phyloP scores from a whole-genome alignment of 441 rosid genomes.

The Geranium incanum region DNA sequence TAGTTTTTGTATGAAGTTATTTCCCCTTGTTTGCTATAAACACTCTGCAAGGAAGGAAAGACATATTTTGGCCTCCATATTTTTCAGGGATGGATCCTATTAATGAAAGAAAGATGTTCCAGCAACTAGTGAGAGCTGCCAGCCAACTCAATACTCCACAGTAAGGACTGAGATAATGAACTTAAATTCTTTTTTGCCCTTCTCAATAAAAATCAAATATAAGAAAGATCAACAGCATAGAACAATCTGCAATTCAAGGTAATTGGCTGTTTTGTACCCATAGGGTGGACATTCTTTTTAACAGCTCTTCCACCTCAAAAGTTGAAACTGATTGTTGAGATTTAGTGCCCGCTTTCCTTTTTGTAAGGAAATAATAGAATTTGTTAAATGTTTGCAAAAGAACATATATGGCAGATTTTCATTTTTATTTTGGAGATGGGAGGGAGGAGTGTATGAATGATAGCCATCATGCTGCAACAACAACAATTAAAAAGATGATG shows the following conservation, averaged over 20 bases:
- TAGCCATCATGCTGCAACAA: neutral
- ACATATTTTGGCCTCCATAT: conserved; percentile 1
- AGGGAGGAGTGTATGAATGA: too few relatives aligned
- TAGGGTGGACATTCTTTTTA: neutral
- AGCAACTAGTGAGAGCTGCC: conserved; percentile 91
- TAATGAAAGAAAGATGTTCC: conserved; percentile 98
- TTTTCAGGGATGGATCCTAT: conserved; percentile 89
- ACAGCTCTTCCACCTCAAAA: too few relatives aligned
- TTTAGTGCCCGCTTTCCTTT: too few relatives aligned
- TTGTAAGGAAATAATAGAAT: too few relatives aligned
- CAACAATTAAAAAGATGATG: neutral
- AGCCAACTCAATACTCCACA: conserved; percentile 93
- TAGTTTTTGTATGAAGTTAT: conserved; percentile 7
- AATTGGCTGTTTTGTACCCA: neutral
- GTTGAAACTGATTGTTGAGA: too few relatives aligned
- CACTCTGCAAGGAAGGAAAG: neutral
- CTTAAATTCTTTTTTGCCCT: neutral
- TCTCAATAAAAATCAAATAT: neutral
- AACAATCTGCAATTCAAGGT: neutral
- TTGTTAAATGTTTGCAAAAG: too few relatives aligned
- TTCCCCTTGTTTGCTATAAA: neutral
- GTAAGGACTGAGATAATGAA: conserved; percentile 34
- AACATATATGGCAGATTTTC: too few relatives aligned
- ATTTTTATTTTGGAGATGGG: too few relatives aligned
- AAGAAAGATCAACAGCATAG: neutral